Percentiles rank a stretch among this genome's conserved stretches.
These are phyloP conservation scores for Sclerotinia glacialis DNA, from an alignment of 2,329 filamentous ascomycete genomes.

Conservation along the genomic window DNA sequence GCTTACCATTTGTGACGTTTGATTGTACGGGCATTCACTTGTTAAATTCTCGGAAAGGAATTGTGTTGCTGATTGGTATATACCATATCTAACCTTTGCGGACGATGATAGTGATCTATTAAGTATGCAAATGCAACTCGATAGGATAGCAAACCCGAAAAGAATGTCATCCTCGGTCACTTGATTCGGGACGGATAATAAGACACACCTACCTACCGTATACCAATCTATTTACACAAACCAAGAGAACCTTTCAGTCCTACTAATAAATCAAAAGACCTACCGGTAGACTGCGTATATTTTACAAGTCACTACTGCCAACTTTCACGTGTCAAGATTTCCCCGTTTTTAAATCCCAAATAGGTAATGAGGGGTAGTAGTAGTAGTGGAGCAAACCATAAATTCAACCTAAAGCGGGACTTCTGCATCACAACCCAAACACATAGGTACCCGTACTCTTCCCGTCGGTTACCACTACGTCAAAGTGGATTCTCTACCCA, in stretches of 20 bases:
- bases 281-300: background rate
- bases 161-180: background rate
- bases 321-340: constrained; percentile 3
- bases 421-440: background rate
- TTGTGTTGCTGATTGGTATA: background rate
- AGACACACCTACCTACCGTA: no score
- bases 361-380: constrained; percentile 13
- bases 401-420: constrained; percentile 9
- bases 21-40: background rate
- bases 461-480: background rate
- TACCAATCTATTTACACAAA: background rate
- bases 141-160: background rate
- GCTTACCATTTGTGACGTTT: background rate
- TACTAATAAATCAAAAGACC: background rate
- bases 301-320: background rate
- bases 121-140: background rate
- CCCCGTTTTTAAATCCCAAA: background rate
- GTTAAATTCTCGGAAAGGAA: background rate
- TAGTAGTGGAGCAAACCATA: constrained; percentile 8
- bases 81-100: background rate
- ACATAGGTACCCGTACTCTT: no score
- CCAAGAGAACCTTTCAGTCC: background rate
- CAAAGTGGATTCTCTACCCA: constrained; percentile 1
- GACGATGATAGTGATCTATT: background rate
- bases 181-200: background rate